A percentile compares a stretch with the other conserved stretches of the same genome.
phyloP scores from a whole-genome alignment of 345 rosid genomes.

The Euphorbia lathyris region DNA sequence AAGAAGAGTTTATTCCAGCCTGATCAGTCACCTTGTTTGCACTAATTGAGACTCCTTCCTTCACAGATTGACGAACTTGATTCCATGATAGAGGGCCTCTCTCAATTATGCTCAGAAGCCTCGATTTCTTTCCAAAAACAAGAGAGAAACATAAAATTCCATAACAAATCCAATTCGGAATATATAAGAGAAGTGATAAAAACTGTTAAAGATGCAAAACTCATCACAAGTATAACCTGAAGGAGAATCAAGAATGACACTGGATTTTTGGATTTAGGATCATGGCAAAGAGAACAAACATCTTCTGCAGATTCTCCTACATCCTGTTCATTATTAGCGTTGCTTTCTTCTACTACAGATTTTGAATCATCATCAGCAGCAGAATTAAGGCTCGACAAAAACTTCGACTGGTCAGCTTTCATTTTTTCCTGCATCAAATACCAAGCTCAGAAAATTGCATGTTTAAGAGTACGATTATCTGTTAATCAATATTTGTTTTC shows the following conservation, averaged over 20 bases:
- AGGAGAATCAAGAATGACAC: conserved; percentile 83
- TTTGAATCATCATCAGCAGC: conserved; percentile 39
- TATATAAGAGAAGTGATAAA: not conserved
- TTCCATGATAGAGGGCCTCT: conserved; percentile 74
- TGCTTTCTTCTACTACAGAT: conserved; percentile 43
- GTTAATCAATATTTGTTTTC: not conserved
- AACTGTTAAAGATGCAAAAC: too few relatives aligned
- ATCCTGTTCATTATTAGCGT: conserved; percentile 38
- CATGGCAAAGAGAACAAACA: conserved; percentile 90
- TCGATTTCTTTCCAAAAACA: conserved; percentile 63
- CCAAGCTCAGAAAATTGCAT: conserved; percentile 15
- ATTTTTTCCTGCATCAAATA: conserved; percentile 76
- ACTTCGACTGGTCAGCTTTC: conserved; percentile 94
- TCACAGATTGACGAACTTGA: conserved; percentile 36
- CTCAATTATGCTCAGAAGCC: conserved; percentile 72
- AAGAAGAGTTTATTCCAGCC: conserved; percentile 26
- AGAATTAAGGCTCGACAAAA: conserved; percentile 62
- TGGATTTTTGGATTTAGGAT: conserved; percentile 63
- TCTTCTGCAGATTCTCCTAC: conserved; percentile 44
- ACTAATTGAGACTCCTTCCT: conserved; percentile 27
- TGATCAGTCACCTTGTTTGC: conserved; percentile 34
- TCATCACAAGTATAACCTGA: conserved; percentile 55
- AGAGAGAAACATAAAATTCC: not conserved
- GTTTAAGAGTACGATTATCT: not conserved
- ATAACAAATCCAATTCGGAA: not conserved